Conservation (phyloP, 441 rosid genomes). For the Erysimum cheiri region DNA sequence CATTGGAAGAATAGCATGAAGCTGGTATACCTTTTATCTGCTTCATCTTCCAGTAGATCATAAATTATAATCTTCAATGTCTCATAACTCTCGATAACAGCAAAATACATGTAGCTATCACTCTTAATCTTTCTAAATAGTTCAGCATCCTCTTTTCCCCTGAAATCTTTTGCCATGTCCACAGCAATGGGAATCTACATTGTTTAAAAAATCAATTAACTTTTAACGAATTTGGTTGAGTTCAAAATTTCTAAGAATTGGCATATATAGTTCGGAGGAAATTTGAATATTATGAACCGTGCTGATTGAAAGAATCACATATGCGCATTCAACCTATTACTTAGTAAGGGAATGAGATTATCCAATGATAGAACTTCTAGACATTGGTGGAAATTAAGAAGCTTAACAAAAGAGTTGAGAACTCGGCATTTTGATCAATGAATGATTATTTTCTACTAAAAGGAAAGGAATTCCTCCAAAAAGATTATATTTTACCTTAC, state of each 20-base stretch:
- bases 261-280: not conserved
- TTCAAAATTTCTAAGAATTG: slow-evolving; percentile 3
- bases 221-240: slow-evolving; percentile 15
- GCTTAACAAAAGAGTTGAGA: slow-evolving; percentile 20
- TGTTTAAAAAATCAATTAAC: slow-evolving; percentile 18
- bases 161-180: slow-evolving; percentile 98
- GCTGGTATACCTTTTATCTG: slow-evolving; percentile 62
- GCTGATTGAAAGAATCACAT: not conserved
- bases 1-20: slow-evolving; percentile 6
- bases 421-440: slow-evolving; percentile 18
- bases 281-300: not conserved
- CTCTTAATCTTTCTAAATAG: slow-evolving; percentile 74
- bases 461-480: slow-evolving; percentile 14
- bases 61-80: slow-evolving; percentile 64
- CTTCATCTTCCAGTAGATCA: slow-evolving; percentile 70
- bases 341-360: not conserved
- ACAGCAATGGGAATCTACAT: slow-evolving; percentile 92
- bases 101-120: slow-evolving; percentile 80
- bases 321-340: not conserved
- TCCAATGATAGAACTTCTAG: not conserved
- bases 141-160: slow-evolving; percentile 72
- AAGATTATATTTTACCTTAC: slow-evolving; percentile 65
- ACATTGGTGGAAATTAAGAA: not conserved
- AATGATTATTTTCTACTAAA: slow-evolving; percentile 26
- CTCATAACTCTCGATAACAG: slow-evolving; percentile 91